Conservation (phyloP, 257 asterid species). For the Solanum lycopersicoides region DNA sequence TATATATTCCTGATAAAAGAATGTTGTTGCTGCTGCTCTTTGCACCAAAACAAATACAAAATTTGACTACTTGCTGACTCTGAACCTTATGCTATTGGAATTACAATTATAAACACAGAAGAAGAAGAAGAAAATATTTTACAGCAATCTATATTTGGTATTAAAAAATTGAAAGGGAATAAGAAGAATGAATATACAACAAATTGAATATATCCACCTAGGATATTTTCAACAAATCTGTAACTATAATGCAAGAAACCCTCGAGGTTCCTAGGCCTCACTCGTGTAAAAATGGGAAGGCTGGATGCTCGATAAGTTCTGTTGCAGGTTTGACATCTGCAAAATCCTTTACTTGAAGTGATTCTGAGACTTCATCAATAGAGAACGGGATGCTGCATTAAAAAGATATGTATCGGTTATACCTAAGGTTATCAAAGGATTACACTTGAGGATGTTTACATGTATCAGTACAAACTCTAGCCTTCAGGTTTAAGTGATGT, state of each 20-base stretch:
- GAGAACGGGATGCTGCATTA: constrained; percentile 90
- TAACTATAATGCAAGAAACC: background rate
- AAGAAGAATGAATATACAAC: constrained; percentile 45
- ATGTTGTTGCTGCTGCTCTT: constrained; percentile 13
- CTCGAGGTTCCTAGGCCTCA: constrained; percentile 32
- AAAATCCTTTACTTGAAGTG: constrained; percentile 77
- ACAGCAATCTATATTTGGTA: constrained; percentile 15
- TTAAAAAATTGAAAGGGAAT: background rate
- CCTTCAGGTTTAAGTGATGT: background rate
- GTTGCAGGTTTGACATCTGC: constrained; percentile 68
- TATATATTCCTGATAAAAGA: constrained; percentile 22
- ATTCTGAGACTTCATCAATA: constrained; percentile 62
- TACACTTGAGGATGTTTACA: background rate
- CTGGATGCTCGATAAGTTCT: constrained; percentile 64
- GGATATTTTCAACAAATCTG: background rate
- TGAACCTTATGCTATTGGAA: background rate
- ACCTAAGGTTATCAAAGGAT: background rate
- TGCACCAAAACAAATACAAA: constrained; percentile 15
- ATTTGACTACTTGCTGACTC: background rate
- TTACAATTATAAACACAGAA: constrained; percentile 3
- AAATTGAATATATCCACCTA: background rate
- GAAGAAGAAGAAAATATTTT: background rate
- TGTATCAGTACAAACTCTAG: background rate
- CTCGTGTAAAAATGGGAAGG: constrained; percentile 79
- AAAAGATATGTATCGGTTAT: background rate